Percentiles rank a stretch among this genome's conserved stretches.
phyloP scores from a whole-genome alignment of 768 basidiomycete genomes.

The Melanogaster broomeanus region DNA sequence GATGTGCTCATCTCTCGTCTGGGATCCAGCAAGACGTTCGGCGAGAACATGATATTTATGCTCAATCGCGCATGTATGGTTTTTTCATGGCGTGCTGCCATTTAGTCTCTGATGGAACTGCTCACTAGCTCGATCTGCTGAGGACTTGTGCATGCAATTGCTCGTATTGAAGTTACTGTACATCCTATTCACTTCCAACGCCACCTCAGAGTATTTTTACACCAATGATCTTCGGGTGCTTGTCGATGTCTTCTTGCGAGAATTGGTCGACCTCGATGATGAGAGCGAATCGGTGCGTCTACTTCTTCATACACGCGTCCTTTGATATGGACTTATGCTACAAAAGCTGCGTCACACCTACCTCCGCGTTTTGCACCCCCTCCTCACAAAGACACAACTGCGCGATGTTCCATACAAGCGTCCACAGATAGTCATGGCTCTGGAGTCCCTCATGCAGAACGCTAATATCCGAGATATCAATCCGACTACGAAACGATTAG shows the following conservation, averaged over 20 bases:
- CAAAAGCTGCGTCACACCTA: conserved; percentile 90
- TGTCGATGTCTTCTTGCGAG: conserved; percentile 97
- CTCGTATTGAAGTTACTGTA: conserved; percentile 94
- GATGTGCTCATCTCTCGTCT: conserved; percentile 81
- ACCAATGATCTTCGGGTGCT: conserved; percentile 96
- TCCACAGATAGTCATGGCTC: conserved; percentile 78
- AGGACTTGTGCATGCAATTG: conserved; percentile 93
- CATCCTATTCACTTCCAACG: conserved; percentile 90
- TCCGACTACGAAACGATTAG: conserved; percentile 84
- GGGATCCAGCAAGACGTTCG: conserved; percentile 90
- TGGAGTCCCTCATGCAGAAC: conserved; percentile 77
- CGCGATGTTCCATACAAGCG: conserved; percentile 87
- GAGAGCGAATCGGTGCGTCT: conserved; percentile 85
- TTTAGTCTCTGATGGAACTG: conserved; percentile 3
- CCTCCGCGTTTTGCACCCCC: conserved; percentile 92
- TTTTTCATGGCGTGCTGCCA: conserved; percentile 11
- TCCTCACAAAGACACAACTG: conserved; percentile 93
- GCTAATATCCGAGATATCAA: conserved; percentile 79
- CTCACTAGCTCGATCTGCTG: conserved; percentile 75
- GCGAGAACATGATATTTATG: conserved; percentile 99
- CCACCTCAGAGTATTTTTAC: conserved; percentile 95
- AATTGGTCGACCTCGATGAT: conserved; percentile 88
- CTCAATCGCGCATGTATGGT: conserved; percentile 86
- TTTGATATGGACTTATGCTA: conserved; percentile 2
- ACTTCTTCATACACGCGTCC: neutral